Evolutionary conservation across 2,329 filamentous ascomycete species (phyloP).

Genomic region (Raffaelea deltoideospora): DNA sequence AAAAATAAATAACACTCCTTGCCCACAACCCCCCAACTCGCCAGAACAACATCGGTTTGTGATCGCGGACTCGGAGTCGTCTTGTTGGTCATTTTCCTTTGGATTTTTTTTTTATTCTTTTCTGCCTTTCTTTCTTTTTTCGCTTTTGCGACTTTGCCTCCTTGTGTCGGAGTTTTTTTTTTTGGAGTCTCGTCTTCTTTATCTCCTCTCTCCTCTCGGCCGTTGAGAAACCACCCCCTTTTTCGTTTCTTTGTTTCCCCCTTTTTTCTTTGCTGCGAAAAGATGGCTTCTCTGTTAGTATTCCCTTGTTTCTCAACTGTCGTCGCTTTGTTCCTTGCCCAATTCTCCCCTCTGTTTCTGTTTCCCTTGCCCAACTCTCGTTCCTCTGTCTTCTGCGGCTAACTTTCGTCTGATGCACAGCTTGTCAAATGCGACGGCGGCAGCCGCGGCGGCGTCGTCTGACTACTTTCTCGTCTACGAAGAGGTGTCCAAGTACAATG

Average conservation of each 20-base stretch:
- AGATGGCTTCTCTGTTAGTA: neutral
- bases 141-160: neutral
- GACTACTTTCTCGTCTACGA: constrained; percentile 44
- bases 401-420: neutral
- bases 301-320: neutral
- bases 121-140: neutral
- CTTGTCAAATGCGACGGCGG: constrained; percentile 6
- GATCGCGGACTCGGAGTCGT: too few species aligned
- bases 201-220: neutral
- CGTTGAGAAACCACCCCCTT: neutral
- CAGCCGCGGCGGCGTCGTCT: constrained; percentile 19
- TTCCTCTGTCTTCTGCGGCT: neutral
- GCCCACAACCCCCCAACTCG: too few species aligned
- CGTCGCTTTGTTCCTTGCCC: neutral
- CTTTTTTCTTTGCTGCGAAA: constrained; percentile 5
- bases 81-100: too few species aligned
- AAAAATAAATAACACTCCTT: neutral
- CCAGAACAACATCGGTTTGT: too few species aligned
- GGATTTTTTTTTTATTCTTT: too few species aligned
- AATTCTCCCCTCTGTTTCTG: neutral
- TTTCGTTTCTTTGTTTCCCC: constrained; percentile 1
- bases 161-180: neutral
- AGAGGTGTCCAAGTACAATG: constrained; percentile 57
- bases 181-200: neutral
- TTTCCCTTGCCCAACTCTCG: neutral